These are phyloP conservation scores for Ascochyta fabae DNA, from an alignment of 2,329 filamentous ascomycete species.

Conservation along the genomic window DNA sequence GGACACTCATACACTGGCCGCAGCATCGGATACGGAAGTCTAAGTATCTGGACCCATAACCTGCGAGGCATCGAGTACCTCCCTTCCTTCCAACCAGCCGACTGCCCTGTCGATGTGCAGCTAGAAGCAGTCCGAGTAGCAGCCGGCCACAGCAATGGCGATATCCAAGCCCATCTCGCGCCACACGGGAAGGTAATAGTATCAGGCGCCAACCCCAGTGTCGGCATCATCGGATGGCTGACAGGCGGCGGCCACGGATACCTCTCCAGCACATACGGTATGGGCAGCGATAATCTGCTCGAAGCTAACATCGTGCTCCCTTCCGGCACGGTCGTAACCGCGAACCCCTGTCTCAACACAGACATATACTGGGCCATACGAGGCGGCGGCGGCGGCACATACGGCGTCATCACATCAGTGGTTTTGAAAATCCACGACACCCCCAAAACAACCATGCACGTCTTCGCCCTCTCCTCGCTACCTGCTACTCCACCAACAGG, in stretches of 20 bases:
- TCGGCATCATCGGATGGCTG: slow-evolving; percentile 51
- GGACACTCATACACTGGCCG: slow-evolving; percentile 36
- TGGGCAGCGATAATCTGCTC: slow-evolving; percentile 47
- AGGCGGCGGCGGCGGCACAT: slow-evolving; percentile 53
- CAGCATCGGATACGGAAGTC: slow-evolving; percentile 24
- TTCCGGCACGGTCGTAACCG: slow-evolving; percentile 15
- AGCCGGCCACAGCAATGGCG: slow-evolving; percentile 30
- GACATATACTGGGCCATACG: slow-evolving; percentile 52
- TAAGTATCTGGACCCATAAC: slow-evolving; percentile 41
- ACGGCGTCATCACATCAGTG: slow-evolving; percentile 46
- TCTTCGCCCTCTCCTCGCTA: slow-evolving; percentile 21
- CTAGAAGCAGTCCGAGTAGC: slow-evolving; percentile 25
- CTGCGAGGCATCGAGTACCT: slow-evolving; percentile 33
- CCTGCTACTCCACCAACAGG: slow-evolving; percentile 8
- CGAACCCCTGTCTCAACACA: slow-evolving; percentile 33
- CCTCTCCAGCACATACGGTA: slow-evolving; percentile 46
- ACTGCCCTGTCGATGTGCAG: slow-evolving; percentile 14
- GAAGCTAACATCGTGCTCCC: slow-evolving; percentile 47
- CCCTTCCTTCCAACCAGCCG: slow-evolving; percentile 24
- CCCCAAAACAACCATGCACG: slow-evolving; percentile 39
- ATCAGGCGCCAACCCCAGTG: slow-evolving; percentile 35
- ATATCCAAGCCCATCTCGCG: slow-evolving; percentile 24
- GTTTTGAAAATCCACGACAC: slow-evolving; percentile 27
- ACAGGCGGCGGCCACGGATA: slow-evolving; percentile 49
- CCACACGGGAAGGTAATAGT: slow-evolving; percentile 25